Percentiles rank a stretch among this genome's conserved stretches.
phyloP scores from a whole-genome alignment of 2,329 filamentous ascomycete species.

The Aspergillus sp. region DNA sequence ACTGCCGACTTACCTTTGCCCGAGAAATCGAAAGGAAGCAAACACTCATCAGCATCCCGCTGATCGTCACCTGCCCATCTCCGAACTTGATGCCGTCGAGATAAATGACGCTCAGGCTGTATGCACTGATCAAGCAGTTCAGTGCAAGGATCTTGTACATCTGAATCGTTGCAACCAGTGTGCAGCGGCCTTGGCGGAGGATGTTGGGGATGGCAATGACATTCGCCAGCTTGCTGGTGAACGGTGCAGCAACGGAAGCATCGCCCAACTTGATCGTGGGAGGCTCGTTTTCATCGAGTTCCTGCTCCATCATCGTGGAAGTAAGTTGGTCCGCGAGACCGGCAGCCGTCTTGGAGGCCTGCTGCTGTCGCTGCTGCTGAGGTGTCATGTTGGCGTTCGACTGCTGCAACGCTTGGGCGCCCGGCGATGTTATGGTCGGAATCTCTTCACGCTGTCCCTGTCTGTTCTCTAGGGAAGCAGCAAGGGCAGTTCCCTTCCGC shows the following conservation, averaged over 20 bases:
- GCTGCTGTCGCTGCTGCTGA: conserved; percentile 43
- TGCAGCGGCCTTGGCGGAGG: conserved; percentile 93
- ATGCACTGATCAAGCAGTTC: conserved; percentile 95
- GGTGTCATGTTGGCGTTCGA: conserved; percentile 40
- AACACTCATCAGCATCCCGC: conserved; percentile 98
- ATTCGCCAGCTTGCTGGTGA: conserved; percentile 94
- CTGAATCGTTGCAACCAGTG: conserved; percentile 94
- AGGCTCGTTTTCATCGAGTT: conserved; percentile 80
- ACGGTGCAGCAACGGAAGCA: conserved; percentile 91
- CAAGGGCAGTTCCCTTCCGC: conserved; percentile 60
- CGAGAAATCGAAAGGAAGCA: conserved; percentile 99
- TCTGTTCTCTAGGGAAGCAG: conserved; percentile 42
- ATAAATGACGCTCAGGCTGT: conserved; percentile 92
- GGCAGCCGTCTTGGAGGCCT: conserved; percentile 61
- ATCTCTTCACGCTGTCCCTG: conserved; percentile 41
- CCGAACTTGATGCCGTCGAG: conserved; percentile 98
- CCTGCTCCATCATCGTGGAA: conserved; percentile 76
- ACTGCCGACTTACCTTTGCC: conserved; percentile 53
- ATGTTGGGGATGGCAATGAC: conserved; percentile 97
- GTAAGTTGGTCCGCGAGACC: conserved; percentile 80
- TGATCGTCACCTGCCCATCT: conserved; percentile 96
- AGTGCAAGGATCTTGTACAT: conserved; percentile 99
- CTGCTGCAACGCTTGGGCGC: conserved; percentile 51
- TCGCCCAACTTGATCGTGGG: conserved; percentile 95
- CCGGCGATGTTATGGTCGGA: conserved; percentile 59